Evolutionary conservation across 805 yeast species (phyloP).

Genomic region (Pichia manshurica): DNA sequence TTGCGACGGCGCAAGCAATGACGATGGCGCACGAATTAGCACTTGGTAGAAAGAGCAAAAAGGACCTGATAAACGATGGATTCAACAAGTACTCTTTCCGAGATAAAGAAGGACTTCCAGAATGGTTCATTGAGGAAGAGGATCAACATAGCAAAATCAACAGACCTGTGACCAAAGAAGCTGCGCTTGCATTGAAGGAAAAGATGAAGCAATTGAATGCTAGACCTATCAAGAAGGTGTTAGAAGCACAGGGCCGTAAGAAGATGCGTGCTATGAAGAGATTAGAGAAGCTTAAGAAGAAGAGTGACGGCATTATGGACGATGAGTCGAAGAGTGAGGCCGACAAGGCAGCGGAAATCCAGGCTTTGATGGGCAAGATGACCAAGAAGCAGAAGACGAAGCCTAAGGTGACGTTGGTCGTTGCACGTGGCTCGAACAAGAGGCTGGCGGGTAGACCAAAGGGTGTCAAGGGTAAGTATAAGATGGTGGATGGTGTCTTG

Average conservation of each 20-base stretch:
- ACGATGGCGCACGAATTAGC: slow-evolving; percentile 96
- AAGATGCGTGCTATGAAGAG: slow-evolving; percentile 85
- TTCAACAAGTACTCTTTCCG: slow-evolving; percentile 88
- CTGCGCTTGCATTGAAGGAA: slow-evolving; percentile 70
- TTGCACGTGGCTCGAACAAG: slow-evolving; percentile 77
- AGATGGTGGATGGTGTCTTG: slow-evolving; percentile 98
- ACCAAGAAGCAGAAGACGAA: slow-evolving; percentile 62
- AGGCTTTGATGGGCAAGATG: slow-evolving; percentile 74
- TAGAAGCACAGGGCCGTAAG: slow-evolving; percentile 96
- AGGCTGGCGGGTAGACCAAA: slow-evolving; percentile 93
- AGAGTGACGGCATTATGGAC: slow-evolving; percentile 85
- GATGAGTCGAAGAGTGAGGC: slow-evolving; percentile 82
- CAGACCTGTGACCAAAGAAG: slow-evolving; percentile 94
- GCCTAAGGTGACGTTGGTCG: slow-evolving; percentile 85
- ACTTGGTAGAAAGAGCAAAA: slow-evolving; percentile 75
- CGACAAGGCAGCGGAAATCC: slow-evolving; percentile 92
- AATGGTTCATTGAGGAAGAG: slow-evolving; percentile 97
- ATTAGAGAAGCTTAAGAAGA: slow-evolving; percentile 84
- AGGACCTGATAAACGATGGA: slow-evolving; percentile 87
- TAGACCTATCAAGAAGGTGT: slow-evolving; percentile 97
- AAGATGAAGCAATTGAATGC: slow-evolving; percentile 82
- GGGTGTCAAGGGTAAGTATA: slow-evolving; percentile 95
- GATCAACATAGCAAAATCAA: slow-evolving; percentile 74
- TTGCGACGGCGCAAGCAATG: slow-evolving; percentile 95
- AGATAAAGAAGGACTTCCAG: slow-evolving; percentile 85